phyloP scores from a whole-genome alignment of 257 asterid species.

The Schizonepeta tenuifolia region DNA sequence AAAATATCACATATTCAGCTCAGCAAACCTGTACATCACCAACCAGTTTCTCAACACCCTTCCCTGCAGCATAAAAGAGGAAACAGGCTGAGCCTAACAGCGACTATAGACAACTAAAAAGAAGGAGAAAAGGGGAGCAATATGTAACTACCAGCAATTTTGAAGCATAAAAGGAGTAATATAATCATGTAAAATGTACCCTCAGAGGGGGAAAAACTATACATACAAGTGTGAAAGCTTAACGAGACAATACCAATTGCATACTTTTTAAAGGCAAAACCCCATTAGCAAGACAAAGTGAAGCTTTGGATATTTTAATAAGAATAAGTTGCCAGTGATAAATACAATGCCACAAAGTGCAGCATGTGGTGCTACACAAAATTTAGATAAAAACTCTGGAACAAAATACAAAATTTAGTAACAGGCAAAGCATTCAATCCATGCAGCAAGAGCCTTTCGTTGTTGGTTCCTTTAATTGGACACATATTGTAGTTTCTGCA shows the following conservation, averaged over 20 bases:
- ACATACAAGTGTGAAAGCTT: conserved; percentile 11
- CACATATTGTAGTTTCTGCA: conserved; percentile 14
- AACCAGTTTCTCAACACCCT: conserved; percentile 68
- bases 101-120: not conserved
- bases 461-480: conserved; percentile 19
- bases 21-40: conserved; percentile 75
- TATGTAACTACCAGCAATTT: not conserved
- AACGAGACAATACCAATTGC: conserved; percentile 6
- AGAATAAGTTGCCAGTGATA: conserved; percentile 2
- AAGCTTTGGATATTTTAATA: conserved; percentile 21
- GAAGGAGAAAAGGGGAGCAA: conserved; percentile 3
- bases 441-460: conserved; percentile 3
- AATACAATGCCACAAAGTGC: conserved; percentile 1
- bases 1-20: conserved; percentile 21
- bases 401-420: not conserved
- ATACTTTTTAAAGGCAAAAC: conserved; percentile 3
- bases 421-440: conserved; percentile 14
- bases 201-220: conserved; percentile 9
- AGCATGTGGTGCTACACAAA: not conserved
- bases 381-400: conserved; percentile 9
- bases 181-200: not conserved
- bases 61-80: conserved; percentile 62
- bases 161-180: not conserved
- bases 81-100: conserved; percentile 26
- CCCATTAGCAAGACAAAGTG: conserved; percentile 26